These are phyloP conservation scores for Cicer judaicum DNA, from an alignment of 306 rosid species.

Conservation along the genomic window DNA sequence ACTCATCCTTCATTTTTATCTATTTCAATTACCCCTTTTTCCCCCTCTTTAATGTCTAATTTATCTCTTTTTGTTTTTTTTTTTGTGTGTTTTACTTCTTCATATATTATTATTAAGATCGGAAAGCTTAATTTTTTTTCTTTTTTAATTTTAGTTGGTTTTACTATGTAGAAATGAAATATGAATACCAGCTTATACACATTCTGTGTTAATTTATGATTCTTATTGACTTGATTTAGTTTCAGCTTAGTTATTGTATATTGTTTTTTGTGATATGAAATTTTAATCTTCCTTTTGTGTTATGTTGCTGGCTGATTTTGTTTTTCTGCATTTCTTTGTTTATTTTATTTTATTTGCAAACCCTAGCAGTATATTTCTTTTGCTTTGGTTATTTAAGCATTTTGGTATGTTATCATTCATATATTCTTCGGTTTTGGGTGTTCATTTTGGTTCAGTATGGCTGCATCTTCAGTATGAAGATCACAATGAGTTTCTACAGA, in stretches of 20 bases:
- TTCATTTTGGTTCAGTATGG: neutral
- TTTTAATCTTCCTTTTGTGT: slow-evolving; percentile 4
- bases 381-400: too few relatives aligned
- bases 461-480: neutral
- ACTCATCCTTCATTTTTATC: neutral
- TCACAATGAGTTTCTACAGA: neutral
- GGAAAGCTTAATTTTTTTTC: too few relatives aligned
- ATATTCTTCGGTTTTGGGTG: neutral
- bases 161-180: neutral
- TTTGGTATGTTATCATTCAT: neutral
- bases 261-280: slow-evolving; percentile 4
- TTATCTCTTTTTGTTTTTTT: neutral
- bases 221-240: neutral
- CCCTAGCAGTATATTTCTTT: too few relatives aligned
- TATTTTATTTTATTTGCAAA: too few relatives aligned
- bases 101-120: neutral
- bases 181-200: neutral
- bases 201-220: neutral
- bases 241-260: neutral
- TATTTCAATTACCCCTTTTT: neutral
- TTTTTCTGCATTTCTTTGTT: neutral
- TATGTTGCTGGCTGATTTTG: neutral
- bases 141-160: neutral
- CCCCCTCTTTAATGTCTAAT: neutral
- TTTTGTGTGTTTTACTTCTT: neutral